Percentiles rank a stretch among this genome's conserved stretches.
phyloP scores from a whole-genome alignment of 139 green algal genomes.

The Cymbomonas tetramitiformis region DNA sequence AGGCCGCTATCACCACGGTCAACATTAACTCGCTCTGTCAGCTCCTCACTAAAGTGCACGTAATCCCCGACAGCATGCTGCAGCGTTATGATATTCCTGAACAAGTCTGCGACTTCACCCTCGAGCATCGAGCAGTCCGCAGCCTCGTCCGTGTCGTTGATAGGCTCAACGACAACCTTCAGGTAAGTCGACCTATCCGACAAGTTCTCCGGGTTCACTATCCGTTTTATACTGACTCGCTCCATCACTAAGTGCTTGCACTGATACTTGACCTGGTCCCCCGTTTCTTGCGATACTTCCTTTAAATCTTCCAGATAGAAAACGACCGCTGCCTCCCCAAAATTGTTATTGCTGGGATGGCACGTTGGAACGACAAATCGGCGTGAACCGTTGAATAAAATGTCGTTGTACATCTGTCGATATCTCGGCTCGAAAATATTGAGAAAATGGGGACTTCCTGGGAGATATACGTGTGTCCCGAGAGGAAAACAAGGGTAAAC shows the following conservation, averaged over 20 bases:
- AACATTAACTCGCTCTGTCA: neutral
- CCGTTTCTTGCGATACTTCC: constrained; percentile 16
- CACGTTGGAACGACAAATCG: constrained; percentile 9
- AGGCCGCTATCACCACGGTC: neutral
- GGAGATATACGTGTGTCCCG: constrained; percentile 2
- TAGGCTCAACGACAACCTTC: neutral
- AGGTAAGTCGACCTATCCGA: constrained; percentile 9
- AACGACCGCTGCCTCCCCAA: neutral
- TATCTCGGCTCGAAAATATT: constrained; percentile 22
- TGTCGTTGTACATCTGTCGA: constrained; percentile 12
- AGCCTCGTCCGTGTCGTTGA: constrained; percentile 2
- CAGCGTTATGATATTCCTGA: neutral
- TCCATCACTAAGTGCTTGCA: constrained; percentile 10
- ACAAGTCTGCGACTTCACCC: neutral
- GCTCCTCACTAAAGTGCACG: constrained; percentile 5
- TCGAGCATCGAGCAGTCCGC: neutral
- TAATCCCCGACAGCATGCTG: constrained; percentile 5
- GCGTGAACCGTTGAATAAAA: constrained; percentile 14
- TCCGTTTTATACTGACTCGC: constrained; percentile 1
- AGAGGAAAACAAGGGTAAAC: constrained; percentile 10
- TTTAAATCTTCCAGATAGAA: constrained; percentile 19
- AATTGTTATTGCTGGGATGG: neutral
- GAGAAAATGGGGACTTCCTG: constrained; percentile 3
- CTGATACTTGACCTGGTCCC: constrained; percentile 13
- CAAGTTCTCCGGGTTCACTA: neutral